Base-by-base conservation (phyloP, 768 basidiomycete genomes). In the Mycena capillaripes region DNA sequence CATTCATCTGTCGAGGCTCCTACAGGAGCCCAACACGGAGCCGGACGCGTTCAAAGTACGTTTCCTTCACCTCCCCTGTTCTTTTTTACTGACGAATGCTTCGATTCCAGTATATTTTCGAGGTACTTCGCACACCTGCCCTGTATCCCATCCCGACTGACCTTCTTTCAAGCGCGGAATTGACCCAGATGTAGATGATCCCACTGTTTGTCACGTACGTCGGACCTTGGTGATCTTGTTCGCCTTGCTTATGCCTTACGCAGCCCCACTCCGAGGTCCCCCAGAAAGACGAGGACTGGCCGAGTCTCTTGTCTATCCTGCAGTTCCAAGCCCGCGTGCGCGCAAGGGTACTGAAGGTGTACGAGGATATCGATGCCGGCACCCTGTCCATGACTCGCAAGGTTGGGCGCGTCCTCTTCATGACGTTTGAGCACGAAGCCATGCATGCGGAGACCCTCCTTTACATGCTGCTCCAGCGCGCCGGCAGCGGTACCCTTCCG, bases 221-320 rank as follows among this genome's bases (percentile, higher is more conserved):
- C 25, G 23, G 34, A 12, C 5, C 29, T 19, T 14, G 14, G 8
- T 11, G 32, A 34, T 21, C 55, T 4, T 30, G 6, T 10, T 27
- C 23, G 12, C 36, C 25, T 30, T 57, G 46, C 57, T 66, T 10
- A 46, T 52, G 1, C 56, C 21, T 46, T 36, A 53, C 32, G 29
- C 78, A 98, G 95, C 85, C 92, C 3, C 98, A 99, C 81, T 98
- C 97, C 0, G 87, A 92, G 75, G 97, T 99, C 2, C 98, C 98
- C 1, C 77, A 87, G 55, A 84, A 84, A 0, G 88, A 95, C 56
- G 91, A 91, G 71, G 96, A 97, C 70, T 99, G 98, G 98, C 98
- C 98, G 0, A 84, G 86, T 0, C 85, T 95, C 6, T 76, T 80
- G 4, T 84, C 86, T 57, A 95, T 99, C 75, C 82, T 96, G 12